Evolutionary conservation across 139 green algal species (phyloP), one percentile per base, ranked within the genome.

Genomic region (Astrephomene gubernaculifera): DNA sequence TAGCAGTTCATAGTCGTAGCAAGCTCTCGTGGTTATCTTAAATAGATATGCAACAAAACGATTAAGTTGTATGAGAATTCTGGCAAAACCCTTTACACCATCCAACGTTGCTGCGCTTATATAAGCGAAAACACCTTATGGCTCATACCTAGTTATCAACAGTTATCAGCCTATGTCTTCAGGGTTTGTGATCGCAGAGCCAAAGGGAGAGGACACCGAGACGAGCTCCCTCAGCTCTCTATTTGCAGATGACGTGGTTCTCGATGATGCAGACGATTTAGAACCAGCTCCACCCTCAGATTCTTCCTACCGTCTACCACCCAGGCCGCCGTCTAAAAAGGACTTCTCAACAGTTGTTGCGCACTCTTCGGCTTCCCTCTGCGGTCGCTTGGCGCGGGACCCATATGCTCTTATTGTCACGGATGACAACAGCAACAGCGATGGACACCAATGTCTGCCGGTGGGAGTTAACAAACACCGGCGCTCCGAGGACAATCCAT

Each of bases 401-500:
- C 36, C 38, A 36, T 75, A 21, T 9, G 36, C 52, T 75, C 38
- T 57, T 25, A 75, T 35, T 4, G 10, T 75, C 1, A 52, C 17
- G 33, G 38, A 75, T 54, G 8, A 19, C 17, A 17, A 1, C 53
- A 75, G 36, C 38, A 22, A 53, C 53, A 39, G 5, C 12, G 35
- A 75, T 12, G 68, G 36, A 75, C 36, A 75, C 4, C 33, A 21
- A 19, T 21, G 27, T 17, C 17, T 57, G 25, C 68, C 53, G 3
- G 12, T 39, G 53, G 53, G 29, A 12, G 52, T 39, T 39, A 54
- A 57, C 39, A 39, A 57, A 52, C 9, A 24, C 53, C 70, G 70
- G 7, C 70, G 70, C n/a, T 78, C 70, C 21, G 70, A 78, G n/a
- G 70, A 78, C 70, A 78, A 5, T 38, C 68, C 39, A 53, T 38